These are phyloP conservation scores for Cyclocybe aegerita DNA, from an alignment of 768 basidiomycete species.

Conservation along the genomic window DNA sequence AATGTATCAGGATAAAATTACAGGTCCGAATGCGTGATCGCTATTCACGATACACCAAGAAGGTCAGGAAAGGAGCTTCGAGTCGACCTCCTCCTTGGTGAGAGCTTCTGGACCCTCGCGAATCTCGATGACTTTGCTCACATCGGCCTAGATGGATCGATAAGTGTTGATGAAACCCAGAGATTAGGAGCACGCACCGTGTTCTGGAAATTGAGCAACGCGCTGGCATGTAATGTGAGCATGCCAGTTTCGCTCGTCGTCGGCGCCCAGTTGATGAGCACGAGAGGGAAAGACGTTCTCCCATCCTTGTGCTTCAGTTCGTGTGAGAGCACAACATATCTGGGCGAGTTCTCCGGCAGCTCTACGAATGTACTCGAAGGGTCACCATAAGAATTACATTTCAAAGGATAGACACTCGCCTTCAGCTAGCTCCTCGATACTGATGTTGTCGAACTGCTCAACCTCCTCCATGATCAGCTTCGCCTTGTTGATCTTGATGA, in stretches of 20 bases:
- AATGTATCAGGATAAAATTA: too few species aligned
- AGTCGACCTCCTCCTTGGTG: conserved; percentile 70
- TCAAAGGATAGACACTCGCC: conserved; percentile 43
- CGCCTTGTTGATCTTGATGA: conserved; percentile 89
- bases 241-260: conserved; percentile 72
- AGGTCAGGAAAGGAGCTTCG: conserved; percentile 41
- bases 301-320: conserved; percentile 81
- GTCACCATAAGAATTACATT: background rate
- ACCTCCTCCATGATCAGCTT: conserved; percentile 81
- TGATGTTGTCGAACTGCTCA: conserved; percentile 74
- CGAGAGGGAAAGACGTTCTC: conserved; percentile 80
- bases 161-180: background rate
- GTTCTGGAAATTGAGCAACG: conserved; percentile 74
- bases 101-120: conserved; percentile 80
- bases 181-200: conserved; percentile 47
- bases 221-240: conserved; percentile 82
- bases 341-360: conserved; percentile 83
- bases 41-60: too few species aligned
- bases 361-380: conserved; percentile 41
- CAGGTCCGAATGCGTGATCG: too few species aligned
- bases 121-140: conserved; percentile 79
- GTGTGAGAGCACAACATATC: conserved; percentile 84
- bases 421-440: conserved; percentile 84
- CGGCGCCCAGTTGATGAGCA: conserved; percentile 89
- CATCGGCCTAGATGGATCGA: conserved; percentile 53